Evolutionary conservation across 345 rosid species (phyloP), one percentile per base, ranked within the genome.

Genomic region (Xanthoceras sorbifolium): DNA sequence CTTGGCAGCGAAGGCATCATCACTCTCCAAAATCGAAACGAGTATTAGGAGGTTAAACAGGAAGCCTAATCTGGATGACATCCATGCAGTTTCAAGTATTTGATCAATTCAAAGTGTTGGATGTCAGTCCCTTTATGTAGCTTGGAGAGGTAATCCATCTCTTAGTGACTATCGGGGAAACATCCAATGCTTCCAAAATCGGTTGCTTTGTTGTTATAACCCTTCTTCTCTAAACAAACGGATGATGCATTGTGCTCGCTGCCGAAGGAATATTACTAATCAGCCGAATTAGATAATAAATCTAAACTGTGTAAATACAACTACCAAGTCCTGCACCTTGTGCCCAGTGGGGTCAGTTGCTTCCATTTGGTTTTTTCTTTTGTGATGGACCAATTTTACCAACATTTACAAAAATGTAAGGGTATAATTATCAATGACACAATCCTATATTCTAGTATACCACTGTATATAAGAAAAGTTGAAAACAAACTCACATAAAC

Each of bases 1-100:
- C 31, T 73, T 77, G 71, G 75, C 75, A 28, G 50, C 26, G 32
- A n/a, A 28, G 22, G 11, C 31, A n/a, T 59, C 38, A 22, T 15
- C 18, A 64, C 31, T 57, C 10, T n/a, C 42, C 3, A 67, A 79
- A n/a, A 76, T 12, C 11, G 67, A 64, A 28, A 73, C 44, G 6
- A 48, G 17, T 3, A 25, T 60, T 3, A 14, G 0, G 15, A 71
- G 17, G 26, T 29, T 12, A 25, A 38, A 70, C 2, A 22, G 62
- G 38, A 69, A 68, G 28, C 44, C n/a, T 10, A 48, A 55, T 44
- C 9, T 66, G 6, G 71, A 50, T 31, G 38, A 67, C 66, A 62
- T 28, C 36, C 66, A 62, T 15, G 62, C 62, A 57, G 8, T 62
- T 62, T 1, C 63, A 59, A 25, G 63, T 50, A 1, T 9, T 50